Evolutionary conservation across 306 rosid species (phyloP).

Genomic region (Fagus crenata): DNA sequence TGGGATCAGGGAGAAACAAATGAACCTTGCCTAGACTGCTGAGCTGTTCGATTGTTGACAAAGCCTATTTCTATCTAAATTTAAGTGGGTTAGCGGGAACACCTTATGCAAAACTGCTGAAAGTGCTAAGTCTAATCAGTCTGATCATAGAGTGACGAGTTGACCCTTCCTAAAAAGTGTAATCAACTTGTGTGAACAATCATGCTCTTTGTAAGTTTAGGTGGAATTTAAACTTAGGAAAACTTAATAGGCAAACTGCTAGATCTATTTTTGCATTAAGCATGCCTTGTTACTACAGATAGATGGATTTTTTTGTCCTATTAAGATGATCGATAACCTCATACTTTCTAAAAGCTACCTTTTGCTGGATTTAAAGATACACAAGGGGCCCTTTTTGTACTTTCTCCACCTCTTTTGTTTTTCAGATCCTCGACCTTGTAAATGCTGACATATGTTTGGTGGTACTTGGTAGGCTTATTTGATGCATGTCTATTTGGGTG

Average conservation of each 20-base stretch:
- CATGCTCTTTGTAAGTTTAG: neutral
- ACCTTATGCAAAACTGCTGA: neutral
- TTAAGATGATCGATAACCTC: neutral
- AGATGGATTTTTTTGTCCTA: neutral
- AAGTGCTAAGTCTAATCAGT: neutral
- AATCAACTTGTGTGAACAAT: neutral
- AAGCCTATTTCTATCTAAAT: neutral
- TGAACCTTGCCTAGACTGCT: neutral
- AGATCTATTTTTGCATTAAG: neutral
- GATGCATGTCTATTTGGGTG: neutral
- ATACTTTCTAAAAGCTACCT: neutral
- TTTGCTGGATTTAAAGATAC: neutral
- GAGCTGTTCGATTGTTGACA: neutral
- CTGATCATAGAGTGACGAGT: neutral
- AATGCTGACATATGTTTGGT: neutral
- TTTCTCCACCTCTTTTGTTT: neutral
- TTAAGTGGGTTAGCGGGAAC: neutral
- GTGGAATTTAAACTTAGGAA: neutral
- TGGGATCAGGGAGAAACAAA: neutral
- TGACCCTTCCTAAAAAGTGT: neutral
- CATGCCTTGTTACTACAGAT: neutral
- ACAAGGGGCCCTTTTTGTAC: neutral
- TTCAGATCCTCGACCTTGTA: neutral
- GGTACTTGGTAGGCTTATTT: neutral
- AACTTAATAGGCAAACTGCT: neutral